phyloP scores from a whole-genome alignment of 2,329 filamentous ascomycete species.

The Rachicladosporium sp. region DNA sequence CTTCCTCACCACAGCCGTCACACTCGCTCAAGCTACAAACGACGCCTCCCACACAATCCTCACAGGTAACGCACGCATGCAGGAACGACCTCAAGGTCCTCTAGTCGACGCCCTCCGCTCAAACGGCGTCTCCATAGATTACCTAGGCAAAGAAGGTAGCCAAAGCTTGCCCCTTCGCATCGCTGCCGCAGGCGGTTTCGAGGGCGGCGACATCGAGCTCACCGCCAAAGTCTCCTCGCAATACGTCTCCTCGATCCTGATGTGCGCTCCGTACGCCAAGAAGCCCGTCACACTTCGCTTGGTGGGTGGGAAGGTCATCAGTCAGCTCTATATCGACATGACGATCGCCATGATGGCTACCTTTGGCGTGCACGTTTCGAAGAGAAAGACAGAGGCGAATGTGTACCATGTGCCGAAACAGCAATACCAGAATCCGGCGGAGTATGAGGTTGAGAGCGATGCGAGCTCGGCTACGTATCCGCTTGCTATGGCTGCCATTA shows the following conservation, averaged over 20 bases:
- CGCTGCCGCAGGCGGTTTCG: slow-evolving; percentile 68
- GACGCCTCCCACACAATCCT: slow-evolving; percentile 59
- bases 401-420: slow-evolving; percentile 90
- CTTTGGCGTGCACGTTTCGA: slow-evolving; percentile 72
- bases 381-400: slow-evolving; percentile 66
- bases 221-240: slow-evolving; percentile 94
- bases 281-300: slow-evolving; percentile 79
- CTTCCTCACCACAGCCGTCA: slow-evolving; percentile 84
- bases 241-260: slow-evolving; percentile 91
- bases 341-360: slow-evolving; percentile 94
- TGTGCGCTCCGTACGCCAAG: slow-evolving; percentile 95
- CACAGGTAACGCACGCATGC: slow-evolving; percentile 93
- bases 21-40: slow-evolving; percentile 58
- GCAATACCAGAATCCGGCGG: slow-evolving; percentile 66
- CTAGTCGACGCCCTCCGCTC: slow-evolving; percentile 78
- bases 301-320: slow-evolving; percentile 94
- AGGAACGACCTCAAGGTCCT: slow-evolving; percentile 83
- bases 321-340: slow-evolving; percentile 96
- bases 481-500: slow-evolving; percentile 85
- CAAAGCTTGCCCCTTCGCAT: slow-evolving; percentile 75
- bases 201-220: slow-evolving; percentile 78
- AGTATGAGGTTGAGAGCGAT: slow-evolving; percentile 91
- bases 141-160: slow-evolving; percentile 71
- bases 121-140: slow-evolving; percentile 81
- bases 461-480: slow-evolving; percentile 97